Evolutionary conservation across 1,284 basidiomycete genomes (phyloP).

Genomic region (Bjerkandera adusta): DNA sequence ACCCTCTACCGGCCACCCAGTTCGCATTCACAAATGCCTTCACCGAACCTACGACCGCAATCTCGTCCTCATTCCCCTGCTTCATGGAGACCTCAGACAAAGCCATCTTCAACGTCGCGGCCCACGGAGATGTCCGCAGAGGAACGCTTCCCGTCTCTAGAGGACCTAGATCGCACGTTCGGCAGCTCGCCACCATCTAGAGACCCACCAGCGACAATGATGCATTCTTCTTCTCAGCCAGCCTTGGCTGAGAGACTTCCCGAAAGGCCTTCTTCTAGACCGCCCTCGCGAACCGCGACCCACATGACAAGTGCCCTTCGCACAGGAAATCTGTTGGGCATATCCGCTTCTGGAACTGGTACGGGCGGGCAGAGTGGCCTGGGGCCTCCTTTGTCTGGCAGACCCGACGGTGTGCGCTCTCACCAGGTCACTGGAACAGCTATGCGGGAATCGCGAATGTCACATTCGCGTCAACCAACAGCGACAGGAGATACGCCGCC

Average conservation of each 20-base stretch:
- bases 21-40: constrained; percentile 49
- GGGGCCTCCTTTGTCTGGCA: constrained; percentile 9
- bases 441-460: constrained; percentile 43
- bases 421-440: constrained; percentile 56
- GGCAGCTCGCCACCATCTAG: constrained; percentile 23
- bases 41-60: constrained; percentile 34
- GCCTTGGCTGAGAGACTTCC: constrained; percentile 13
- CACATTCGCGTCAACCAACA: constrained; percentile 18
- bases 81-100: constrained; percentile 18
- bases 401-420: constrained; percentile 32
- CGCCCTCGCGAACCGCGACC: constrained; percentile 9
- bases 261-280: constrained; percentile 9
- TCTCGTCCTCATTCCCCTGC: constrained; percentile 23
- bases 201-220: constrained; percentile 7
- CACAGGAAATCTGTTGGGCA: constrained; percentile 8
- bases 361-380: not conserved
- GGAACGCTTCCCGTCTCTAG: constrained; percentile 73
- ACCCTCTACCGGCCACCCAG: constrained; percentile 30
- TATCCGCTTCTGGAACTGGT: constrained; percentile 5
- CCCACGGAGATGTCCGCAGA: constrained; percentile 51
- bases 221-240: constrained; percentile 14
- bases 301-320: constrained; percentile 8
- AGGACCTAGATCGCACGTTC: constrained; percentile 72
- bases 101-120: constrained; percentile 20
- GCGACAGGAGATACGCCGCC: not conserved